Evolutionary conservation across 75 land plant genomes (phyloP).

Genomic region (Azolla pinnata): DNA sequence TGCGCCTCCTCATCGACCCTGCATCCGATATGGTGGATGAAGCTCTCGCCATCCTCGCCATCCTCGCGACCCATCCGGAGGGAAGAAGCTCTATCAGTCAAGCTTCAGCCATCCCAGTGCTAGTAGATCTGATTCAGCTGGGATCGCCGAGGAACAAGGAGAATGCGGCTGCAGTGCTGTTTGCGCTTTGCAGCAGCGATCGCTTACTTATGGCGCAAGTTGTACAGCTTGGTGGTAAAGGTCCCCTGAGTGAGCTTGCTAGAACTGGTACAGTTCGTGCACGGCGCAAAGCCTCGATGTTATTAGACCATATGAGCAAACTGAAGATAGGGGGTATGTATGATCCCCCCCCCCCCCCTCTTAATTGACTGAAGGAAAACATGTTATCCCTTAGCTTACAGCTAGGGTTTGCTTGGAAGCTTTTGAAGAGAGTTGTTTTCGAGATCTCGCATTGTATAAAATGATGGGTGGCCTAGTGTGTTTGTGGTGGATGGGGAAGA

Average conservation of each 20-base stretch:
- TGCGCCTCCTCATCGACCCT: constrained; percentile 59
- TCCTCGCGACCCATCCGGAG: constrained; percentile 25
- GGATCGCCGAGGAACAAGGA: constrained; percentile 31
- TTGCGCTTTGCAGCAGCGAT: constrained; percentile 18
- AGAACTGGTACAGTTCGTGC: constrained; percentile 75
- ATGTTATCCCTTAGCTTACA: no score
- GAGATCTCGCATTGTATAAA: no score
- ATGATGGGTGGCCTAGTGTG: no score
- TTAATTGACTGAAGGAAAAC: no score
- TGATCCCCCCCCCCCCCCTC: neutral
- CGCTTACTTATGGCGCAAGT: constrained; percentile 6
- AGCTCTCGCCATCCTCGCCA: constrained; percentile 54
- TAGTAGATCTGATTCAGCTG: constrained; percentile 15
- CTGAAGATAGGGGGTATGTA: constrained; percentile 12
- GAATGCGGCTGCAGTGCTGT: constrained; percentile 35
- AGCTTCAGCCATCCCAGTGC: constrained; percentile 17
- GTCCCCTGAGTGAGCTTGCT: constrained; percentile 51
- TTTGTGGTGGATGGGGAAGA: no score
- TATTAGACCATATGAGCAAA: constrained; percentile 54
- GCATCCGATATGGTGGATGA: constrained; percentile 71
- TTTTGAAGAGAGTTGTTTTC: no score
- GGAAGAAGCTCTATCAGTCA: constrained; percentile 23
- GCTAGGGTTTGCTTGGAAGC: no score
- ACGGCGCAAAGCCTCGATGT: constrained; percentile 57
- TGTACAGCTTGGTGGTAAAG: constrained; percentile 17